These are phyloP conservation scores for Aspergillaceae sp. DNA, from an alignment of 2,329 filamentous ascomycete genomes.

Conservation along the genomic window DNA sequence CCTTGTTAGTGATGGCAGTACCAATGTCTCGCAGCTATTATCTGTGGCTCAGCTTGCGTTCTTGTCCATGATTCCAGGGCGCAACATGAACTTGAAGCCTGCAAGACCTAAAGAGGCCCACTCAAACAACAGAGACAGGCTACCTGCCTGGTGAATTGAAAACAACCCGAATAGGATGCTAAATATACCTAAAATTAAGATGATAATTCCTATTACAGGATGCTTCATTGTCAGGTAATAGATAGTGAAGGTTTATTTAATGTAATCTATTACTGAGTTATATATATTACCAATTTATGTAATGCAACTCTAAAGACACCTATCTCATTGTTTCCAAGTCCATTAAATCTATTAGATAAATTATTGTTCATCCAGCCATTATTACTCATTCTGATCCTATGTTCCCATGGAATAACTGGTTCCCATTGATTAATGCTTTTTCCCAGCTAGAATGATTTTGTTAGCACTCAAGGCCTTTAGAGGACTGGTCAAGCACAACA, in stretches of 20 bases:
- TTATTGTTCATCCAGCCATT: too few relatives aligned
- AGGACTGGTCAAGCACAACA: too few relatives aligned
- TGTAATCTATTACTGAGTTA: not conserved
- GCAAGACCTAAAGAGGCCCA: not conserved
- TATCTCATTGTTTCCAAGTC: too few relatives aligned
- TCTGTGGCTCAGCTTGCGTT: conserved; percentile 9
- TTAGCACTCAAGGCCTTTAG: too few relatives aligned
- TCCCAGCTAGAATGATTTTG: too few relatives aligned
- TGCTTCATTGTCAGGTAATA: not conserved
- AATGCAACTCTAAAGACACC: too few relatives aligned
- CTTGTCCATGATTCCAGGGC: not conserved
- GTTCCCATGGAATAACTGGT: too few relatives aligned
- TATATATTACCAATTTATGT: too few relatives aligned
- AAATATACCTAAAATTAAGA: not conserved
- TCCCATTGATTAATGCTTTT: too few relatives aligned
- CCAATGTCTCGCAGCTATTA: conserved; percentile 10
- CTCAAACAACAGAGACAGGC: not conserved
- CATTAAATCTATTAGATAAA: too few relatives aligned
- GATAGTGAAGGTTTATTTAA: not conserved
- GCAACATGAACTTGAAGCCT: not conserved
- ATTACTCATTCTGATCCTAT: too few relatives aligned
- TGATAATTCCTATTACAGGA: too few relatives aligned
- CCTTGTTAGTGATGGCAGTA: conserved; percentile 8
- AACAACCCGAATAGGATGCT: not conserved
- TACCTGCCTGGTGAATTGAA: not conserved